These are phyloP conservation scores for Aspergillus steynii DNA, from an alignment of 495 filamentous ascomycete species.

Conservation along the genomic window DNA sequence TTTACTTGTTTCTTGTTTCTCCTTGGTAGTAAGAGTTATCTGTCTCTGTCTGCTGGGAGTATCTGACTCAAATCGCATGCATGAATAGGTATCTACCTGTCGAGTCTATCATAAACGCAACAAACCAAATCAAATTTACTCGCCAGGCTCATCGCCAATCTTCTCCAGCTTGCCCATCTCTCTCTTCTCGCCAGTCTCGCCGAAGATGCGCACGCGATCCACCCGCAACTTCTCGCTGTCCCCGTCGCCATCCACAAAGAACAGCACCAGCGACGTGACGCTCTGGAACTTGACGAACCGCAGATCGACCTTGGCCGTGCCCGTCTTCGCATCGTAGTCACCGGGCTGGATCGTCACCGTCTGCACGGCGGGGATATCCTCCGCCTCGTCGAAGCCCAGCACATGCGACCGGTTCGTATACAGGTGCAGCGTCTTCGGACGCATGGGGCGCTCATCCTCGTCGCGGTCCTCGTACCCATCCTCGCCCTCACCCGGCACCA, in stretches of 20 bases:
- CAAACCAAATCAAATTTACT: slow-evolving; percentile 37
- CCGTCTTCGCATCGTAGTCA: slow-evolving; percentile 85
- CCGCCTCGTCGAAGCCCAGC: slow-evolving; percentile 93
- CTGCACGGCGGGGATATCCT: slow-evolving; percentile 79
- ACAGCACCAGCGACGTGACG: slow-evolving; percentile 79
- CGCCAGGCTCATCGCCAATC: slow-evolving; percentile 74
- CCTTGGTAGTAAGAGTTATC: too few species aligned
- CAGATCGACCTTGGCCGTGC: slow-evolving; percentile 77
- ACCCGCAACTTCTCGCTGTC: slow-evolving; percentile 83
- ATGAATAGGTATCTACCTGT: slow-evolving; percentile 13
- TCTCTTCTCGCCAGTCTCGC: slow-evolving; percentile 89
- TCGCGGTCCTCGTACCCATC: slow-evolving; percentile 53
- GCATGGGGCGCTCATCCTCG: slow-evolving; percentile 75
- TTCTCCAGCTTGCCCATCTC: slow-evolving; percentile 95
- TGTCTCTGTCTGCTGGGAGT: too few species aligned
- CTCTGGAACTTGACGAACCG: slow-evolving; percentile 98
- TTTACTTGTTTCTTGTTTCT: too few species aligned
- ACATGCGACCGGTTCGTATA: slow-evolving; percentile 86
- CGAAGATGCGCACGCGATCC: slow-evolving; percentile 82
- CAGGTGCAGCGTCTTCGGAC: slow-evolving; percentile 80
- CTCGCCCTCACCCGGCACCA: slow-evolving; percentile 54
- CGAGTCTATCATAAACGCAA: slow-evolving; percentile 11
- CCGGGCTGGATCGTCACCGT: slow-evolving; percentile 65
- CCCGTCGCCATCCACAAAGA: slow-evolving; percentile 86
- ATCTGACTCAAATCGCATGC: neutral